A percentile compares a stretch with the other conserved stretches of the same genome.
Conservation (phyloP, 495 filamentous ascomycete genomes). For the Oidiodendron maius region DNA sequence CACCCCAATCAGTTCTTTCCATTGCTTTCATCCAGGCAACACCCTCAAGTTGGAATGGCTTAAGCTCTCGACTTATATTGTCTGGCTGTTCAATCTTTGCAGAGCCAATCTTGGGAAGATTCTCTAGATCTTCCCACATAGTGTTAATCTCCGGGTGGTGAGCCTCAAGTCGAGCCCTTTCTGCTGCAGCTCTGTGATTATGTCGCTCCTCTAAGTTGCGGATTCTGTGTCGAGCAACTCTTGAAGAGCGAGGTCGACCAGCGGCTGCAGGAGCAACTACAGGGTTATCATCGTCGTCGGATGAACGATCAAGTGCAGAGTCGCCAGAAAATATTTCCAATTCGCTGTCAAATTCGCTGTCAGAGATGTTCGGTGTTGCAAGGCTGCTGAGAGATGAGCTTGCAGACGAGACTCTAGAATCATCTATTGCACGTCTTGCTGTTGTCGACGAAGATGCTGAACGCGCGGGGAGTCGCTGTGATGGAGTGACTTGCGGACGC, state of each 20-base stretch:
- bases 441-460: neutral
- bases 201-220: constrained; percentile 15
- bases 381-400: constrained; percentile 1
- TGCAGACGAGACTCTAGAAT: constrained; percentile 6
- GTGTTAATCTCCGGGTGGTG: constrained; percentile 71
- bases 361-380: neutral
- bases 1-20: constrained; percentile 77
- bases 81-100: constrained; percentile 67
- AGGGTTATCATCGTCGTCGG: constrained; percentile 2
- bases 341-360: constrained; percentile 12
- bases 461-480: no score
- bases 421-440: constrained; percentile 4
- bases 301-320: neutral
- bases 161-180: constrained; percentile 55
- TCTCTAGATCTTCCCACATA: constrained; percentile 77
- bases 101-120: constrained; percentile 57
- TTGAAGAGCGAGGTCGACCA: neutral
- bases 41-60: constrained; percentile 90
- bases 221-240: constrained; percentile 24
- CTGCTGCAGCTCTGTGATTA: constrained; percentile 17
- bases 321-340: neutral
- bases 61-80: constrained; percentile 73
- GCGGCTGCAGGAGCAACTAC: neutral
- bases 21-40: constrained; percentile 89
- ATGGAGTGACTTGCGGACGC: neutral